phyloP scores from a whole-genome alignment of 2,329 filamentous ascomycete species.

The Emericellopsis atlantica region DNA sequence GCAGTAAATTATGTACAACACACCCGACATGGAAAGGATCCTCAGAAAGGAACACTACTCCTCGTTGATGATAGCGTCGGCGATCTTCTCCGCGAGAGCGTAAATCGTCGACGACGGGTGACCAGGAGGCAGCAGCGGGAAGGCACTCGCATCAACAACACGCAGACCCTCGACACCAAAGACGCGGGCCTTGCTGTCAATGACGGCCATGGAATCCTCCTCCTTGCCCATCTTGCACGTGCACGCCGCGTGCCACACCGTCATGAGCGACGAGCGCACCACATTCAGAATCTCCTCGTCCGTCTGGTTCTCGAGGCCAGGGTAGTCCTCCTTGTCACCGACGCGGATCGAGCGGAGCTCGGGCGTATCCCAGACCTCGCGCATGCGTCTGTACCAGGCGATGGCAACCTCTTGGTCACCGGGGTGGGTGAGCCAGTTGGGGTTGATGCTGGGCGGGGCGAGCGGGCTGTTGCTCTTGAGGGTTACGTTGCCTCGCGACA shows the following conservation, averaged over 20 bases:
- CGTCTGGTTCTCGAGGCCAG: conserved; percentile 21
- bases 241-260: conserved; percentile 16
- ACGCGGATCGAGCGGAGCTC: conserved; percentile 15
- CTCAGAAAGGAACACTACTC: not conserved
- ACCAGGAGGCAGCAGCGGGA: conserved; percentile 18
- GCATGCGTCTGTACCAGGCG: conserved; percentile 24
- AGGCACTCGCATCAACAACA: conserved; percentile 26
- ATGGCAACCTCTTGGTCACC: conserved; percentile 30
- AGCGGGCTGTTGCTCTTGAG: conserved; percentile 19
- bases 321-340: conserved; percentile 19
- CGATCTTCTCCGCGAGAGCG: conserved; percentile 16
- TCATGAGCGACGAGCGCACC: conserved; percentile 11
- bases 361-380: conserved; percentile 17
- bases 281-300: conserved; percentile 27
- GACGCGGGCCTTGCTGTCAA: conserved; percentile 35
- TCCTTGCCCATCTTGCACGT: conserved; percentile 6
- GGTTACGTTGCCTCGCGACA: conserved; percentile 29
- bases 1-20: no score
- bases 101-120: conserved; percentile 17
- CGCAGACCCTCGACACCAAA: conserved; percentile 28
- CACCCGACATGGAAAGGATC: no score
- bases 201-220: conserved; percentile 22
- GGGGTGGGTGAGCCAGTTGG: conserved; percentile 28
- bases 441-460: conserved; percentile 27
- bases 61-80: conserved; percentile 3